Evolutionary conservation across 495 filamentous ascomycete species (phyloP).

Genomic region (Podospora pseudoanserina): DNA sequence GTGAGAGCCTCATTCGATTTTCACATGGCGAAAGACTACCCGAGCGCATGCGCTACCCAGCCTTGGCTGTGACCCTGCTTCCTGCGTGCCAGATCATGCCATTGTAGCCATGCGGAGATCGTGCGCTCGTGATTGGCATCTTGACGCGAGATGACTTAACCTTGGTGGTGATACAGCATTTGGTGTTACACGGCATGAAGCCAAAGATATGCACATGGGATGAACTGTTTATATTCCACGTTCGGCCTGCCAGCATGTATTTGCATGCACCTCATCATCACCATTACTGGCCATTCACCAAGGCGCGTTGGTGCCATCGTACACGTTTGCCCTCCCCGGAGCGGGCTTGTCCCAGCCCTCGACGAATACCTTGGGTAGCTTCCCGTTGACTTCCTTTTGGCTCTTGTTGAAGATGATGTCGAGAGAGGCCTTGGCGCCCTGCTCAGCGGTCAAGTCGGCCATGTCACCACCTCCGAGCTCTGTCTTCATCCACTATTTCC

Average conservation of each 20-base stretch:
- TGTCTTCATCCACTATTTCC: slow-evolving; percentile 9
- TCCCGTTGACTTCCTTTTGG: slow-evolving; percentile 40
- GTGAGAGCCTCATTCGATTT: no score
- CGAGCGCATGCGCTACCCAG: no score
- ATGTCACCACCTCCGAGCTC: slow-evolving; percentile 18
- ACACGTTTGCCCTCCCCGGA: slow-evolving; percentile 7
- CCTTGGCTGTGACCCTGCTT: no score
- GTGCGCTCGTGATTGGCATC: no score
- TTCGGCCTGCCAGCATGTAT: background rate
- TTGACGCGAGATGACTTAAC: no score
- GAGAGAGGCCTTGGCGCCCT: slow-evolving; percentile 43
- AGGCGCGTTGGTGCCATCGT: slow-evolving; percentile 10
- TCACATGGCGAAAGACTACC: no score
- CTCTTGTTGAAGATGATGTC: slow-evolving; percentile 42
- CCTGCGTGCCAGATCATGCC: no score
- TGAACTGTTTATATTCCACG: background rate
- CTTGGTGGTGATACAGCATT: no score
- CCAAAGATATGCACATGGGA: no score
- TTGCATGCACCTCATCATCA: background rate
- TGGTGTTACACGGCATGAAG: no score
- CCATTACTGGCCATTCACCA: background rate
- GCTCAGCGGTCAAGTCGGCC: slow-evolving; percentile 45
- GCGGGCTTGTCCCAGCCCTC: slow-evolving; percentile 39
- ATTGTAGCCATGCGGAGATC: no score
- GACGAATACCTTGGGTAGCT: slow-evolving; percentile 45